These are phyloP conservation scores for Cymodocea nodosa DNA, from an alignment of 116 monocot species.

Conservation along the genomic window DNA sequence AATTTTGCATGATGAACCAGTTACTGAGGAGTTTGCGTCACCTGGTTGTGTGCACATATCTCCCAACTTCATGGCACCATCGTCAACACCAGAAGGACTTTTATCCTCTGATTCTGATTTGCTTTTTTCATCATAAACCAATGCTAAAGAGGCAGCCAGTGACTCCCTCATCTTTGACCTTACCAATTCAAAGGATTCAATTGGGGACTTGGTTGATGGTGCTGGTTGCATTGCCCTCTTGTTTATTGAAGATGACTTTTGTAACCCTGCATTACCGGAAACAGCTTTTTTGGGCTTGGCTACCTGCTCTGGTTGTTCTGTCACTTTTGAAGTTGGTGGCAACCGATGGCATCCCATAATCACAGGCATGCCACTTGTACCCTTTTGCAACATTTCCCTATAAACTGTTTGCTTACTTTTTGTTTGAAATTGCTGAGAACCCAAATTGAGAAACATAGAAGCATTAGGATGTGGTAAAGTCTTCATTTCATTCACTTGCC, in stretches of 20 bases:
- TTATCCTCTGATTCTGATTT: constrained; percentile 5
- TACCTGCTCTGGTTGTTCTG: constrained; percentile 3
- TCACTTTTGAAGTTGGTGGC: constrained; percentile 6
- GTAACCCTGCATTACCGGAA: not conserved
- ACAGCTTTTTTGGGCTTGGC: not conserved
- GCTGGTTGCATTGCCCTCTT: constrained; percentile 15
- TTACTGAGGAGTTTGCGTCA: not conserved
- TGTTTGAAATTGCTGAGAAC: not conserved
- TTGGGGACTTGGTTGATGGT: constrained; percentile 22
- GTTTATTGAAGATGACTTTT: constrained; percentile 18
- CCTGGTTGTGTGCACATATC: not conserved
- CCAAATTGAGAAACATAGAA: constrained; percentile 5
- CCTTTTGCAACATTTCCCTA: constrained; percentile 8
- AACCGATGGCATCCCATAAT: constrained; percentile 15
- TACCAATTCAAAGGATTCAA: constrained; percentile 56
- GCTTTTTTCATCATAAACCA: constrained; percentile 33
- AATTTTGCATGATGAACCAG: not conserved
- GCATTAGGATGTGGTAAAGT: constrained; percentile 2
- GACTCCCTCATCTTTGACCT: constrained; percentile 86
- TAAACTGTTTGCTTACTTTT: not conserved
- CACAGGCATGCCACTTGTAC: constrained; percentile 2
- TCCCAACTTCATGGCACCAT: not conserved
- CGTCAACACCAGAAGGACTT: constrained; percentile 11
- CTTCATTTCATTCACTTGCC: not conserved
- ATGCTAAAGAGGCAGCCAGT: constrained; percentile 44